A percentile compares a stretch with the other conserved stretches of the same genome.
Evolutionary conservation across 805 yeast species (phyloP).

Genomic region (Metschnikowia lachancei): DNA sequence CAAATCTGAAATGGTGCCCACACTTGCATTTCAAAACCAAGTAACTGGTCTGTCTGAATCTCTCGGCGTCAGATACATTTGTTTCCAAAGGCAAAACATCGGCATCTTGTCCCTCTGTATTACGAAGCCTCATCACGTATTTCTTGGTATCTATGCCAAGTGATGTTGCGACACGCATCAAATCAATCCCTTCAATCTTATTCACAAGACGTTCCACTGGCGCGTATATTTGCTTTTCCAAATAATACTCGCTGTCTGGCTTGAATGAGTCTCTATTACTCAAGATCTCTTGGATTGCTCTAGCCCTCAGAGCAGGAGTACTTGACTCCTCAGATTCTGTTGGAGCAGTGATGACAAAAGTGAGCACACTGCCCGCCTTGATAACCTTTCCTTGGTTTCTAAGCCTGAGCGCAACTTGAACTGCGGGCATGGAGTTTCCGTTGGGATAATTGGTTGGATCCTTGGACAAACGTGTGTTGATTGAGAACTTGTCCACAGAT

Average conservation of each 20-base stretch:
- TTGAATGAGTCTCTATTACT: conserved; percentile 46
- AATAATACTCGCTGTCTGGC: conserved; percentile 76
- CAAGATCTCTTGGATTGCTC: conserved; percentile 73
- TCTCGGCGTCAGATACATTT: conserved; percentile 73
- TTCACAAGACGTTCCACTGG: conserved; percentile 87
- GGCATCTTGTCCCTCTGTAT: conserved; percentile 27
- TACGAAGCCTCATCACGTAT: conserved; percentile 47
- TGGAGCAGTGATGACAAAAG: conserved; percentile 68
- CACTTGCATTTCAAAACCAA: conserved; percentile 64
- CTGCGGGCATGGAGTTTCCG: conserved; percentile 76
- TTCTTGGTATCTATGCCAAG: conserved; percentile 74
- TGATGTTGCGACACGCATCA: conserved; percentile 68
- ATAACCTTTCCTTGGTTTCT: conserved; percentile 81
- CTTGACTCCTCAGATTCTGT: conserved; percentile 24
- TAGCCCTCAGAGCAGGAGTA: conserved; percentile 73
- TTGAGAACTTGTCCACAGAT: conserved; percentile 65
- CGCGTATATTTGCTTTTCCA: conserved; percentile 85
- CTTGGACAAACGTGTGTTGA: conserved; percentile 85
- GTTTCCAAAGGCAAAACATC: conserved; percentile 75
- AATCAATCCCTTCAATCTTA: conserved; percentile 82
- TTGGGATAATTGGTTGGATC: conserved; percentile 83
- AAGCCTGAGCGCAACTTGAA: conserved; percentile 83
- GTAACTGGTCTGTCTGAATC: conserved; percentile 65
- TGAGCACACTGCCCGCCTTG: conserved; percentile 85
- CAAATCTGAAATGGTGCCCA: conserved; percentile 58